These are phyloP conservation scores for Silybum marianum DNA, from an alignment of 129 eudicot genomes.

Conservation along the genomic window DNA sequence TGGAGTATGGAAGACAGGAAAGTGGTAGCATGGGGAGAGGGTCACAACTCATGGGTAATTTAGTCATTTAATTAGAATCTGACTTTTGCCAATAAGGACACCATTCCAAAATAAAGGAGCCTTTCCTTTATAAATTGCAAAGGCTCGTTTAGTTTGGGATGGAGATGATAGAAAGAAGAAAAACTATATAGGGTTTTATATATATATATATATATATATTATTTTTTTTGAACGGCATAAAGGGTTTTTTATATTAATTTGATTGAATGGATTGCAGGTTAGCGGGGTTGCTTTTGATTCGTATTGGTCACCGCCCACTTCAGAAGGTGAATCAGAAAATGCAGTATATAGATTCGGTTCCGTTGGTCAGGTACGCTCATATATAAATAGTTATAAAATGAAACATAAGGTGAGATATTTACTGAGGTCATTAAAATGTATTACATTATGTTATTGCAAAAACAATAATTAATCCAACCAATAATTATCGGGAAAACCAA, in stretches of 20 bases:
- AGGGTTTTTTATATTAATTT: not conserved
- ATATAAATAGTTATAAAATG: not conserved
- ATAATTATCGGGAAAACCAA: not conserved
- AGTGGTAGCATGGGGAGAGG: conserved; percentile 97
- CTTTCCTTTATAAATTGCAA: conserved; percentile 4
- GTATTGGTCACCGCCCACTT: conserved; percentile 74
- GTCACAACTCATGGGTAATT: conserved; percentile 93
- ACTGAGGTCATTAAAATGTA: not conserved
- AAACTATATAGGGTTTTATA: not conserved
- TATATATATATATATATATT: no score
- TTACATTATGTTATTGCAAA: not conserved
- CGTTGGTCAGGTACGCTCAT: conserved; percentile 72
- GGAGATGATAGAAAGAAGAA: not conserved
- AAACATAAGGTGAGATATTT: not conserved
- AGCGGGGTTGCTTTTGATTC: conserved; percentile 94
- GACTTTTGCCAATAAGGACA: not conserved
- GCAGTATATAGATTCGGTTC: conserved; percentile 85
- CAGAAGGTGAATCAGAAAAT: conserved; percentile 68
- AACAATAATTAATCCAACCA: not conserved
- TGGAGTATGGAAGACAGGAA: conserved; percentile 96
- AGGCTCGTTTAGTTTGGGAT: conserved; percentile 11
- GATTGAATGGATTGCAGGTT: conserved; percentile 52
- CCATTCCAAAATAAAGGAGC: not conserved
- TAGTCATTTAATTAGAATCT: not conserved
- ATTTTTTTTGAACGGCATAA: no score